Evolutionary conservation across 169 alveolate species (phyloP), one percentile per base, ranked within the genome.

Genomic region (Plasmodium relictum): DNA sequence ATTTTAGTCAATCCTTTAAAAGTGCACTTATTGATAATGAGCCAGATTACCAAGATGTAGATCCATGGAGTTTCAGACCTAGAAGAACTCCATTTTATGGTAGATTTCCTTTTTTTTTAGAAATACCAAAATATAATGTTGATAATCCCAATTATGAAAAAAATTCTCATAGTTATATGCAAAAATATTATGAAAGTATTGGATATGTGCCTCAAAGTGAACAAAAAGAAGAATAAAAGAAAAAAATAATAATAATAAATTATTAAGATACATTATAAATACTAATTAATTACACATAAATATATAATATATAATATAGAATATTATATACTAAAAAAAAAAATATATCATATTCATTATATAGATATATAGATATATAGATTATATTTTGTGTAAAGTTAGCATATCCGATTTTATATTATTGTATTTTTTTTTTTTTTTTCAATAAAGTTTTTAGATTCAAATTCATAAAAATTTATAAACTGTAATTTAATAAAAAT

Each of bases 21-120:
- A 92, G 76, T 50, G 52, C 95, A 3, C 59, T 94, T 50, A 94
- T 94, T 62, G 96, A 94, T 50, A 94, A 94, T 69, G 96, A 94
- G 88, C 95, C 94, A 45, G 96, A 94, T 80, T 94, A 92, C 68
- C 85, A 91, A 42, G 89, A 74, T 39, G 94, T 72, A 41, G 91
- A 63, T 45, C 92, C 94, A n/a, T 85, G 86, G 74, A 61, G 93
- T 83, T 92, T 85, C 50, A 91, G 96, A 24, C 96, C 95, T 31
- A 92, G 70, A 44, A 62, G 96, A 9, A 76, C 58, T 26, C 88
- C 76, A 66, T 94, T 90, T 68, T 94, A 94, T 66, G 96, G 94
- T 37, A 74, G 96, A 59, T 94, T 89, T 61, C 96, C 96, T 2
- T 92, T 92, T 18, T 88, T 94, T 50, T 88, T 89, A 69, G 94